phyloP scores from a whole-genome alignment of 2,329 filamentous ascomycete genomes.

The Tolypocladium tundrense region DNA sequence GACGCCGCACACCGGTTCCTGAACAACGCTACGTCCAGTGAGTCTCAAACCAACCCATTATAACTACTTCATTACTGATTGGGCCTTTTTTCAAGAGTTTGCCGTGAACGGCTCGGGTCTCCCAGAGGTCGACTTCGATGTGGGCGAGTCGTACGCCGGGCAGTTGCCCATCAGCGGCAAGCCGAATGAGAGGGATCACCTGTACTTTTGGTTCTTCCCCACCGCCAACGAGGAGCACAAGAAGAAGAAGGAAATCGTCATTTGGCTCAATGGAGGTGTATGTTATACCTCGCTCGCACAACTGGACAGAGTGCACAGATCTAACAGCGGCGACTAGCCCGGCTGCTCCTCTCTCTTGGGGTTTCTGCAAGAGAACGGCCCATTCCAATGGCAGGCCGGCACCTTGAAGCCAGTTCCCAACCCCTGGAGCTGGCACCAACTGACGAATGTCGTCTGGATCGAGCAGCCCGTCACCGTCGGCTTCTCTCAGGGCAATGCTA shows the following conservation, averaged over 20 bases:
- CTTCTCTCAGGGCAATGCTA: constrained; percentile 55
- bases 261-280: constrained; percentile 50
- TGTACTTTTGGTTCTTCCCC: constrained; percentile 62
- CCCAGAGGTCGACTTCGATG: constrained; percentile 55
- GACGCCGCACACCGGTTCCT: not conserved
- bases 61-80: too few species aligned
- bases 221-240: constrained; percentile 32
- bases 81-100: constrained; percentile 32
- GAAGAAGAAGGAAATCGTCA: constrained; percentile 47
- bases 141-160: constrained; percentile 50
- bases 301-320: not conserved
- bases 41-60: not conserved
- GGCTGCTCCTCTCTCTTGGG: constrained; percentile 55
- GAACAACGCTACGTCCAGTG: not conserved
- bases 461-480: constrained; percentile 61
- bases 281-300: constrained; percentile 3
- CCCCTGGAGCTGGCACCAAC: constrained; percentile 54
- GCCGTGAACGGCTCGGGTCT: constrained; percentile 50
- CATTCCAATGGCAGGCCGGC: constrained; percentile 61
- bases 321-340: constrained; percentile 16
- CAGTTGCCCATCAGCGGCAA: constrained; percentile 41
- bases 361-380: constrained; percentile 67
- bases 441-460: constrained; percentile 52
- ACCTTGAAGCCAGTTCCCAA: constrained; percentile 56
- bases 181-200: constrained; percentile 36